A percentile compares a stretch with the other conserved stretches of the same genome.
Evolutionary conservation across 768 basidiomycete species (phyloP).

Genomic region (Auricularia sp.): DNA sequence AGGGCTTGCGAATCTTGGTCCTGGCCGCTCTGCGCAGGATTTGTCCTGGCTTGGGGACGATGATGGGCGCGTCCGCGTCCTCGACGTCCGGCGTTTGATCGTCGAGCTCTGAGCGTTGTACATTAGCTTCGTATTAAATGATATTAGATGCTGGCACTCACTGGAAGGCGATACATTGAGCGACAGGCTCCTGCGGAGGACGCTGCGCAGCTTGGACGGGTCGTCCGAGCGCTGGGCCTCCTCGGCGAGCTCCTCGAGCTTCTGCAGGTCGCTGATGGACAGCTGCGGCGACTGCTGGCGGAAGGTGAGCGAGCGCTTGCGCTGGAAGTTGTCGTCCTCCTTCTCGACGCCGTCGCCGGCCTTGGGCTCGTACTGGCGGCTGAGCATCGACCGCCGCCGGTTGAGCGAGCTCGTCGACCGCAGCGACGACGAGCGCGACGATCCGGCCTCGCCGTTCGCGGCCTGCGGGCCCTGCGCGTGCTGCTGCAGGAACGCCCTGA

Average conservation of each 20-base stretch:
- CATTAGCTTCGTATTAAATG: constrained; percentile 5
- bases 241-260: constrained; percentile 85
- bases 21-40: constrained; percentile 86
- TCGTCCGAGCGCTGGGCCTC: constrained; percentile 79
- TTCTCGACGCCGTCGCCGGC: constrained; percentile 68
- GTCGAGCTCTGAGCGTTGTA: constrained; percentile 34
- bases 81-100: constrained; percentile 57
- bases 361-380: constrained; percentile 80
- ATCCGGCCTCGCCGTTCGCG: constrained; percentile 19
- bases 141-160: constrained; percentile 31
- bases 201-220: constrained; percentile 65
- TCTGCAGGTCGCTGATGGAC: constrained; percentile 89
- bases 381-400: constrained; percentile 88
- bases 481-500: constrained; percentile 88
- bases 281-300: constrained; percentile 69
- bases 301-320: constrained; percentile 59
- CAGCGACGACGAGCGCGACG: constrained; percentile 31
- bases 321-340: constrained; percentile 47
- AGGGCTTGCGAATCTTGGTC: constrained; percentile 89
- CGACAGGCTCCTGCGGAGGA: constrained; percentile 78
- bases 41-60: constrained; percentile 61
- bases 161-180: constrained; percentile 78
- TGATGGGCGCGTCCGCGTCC: constrained; percentile 84
- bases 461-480: constrained; percentile 57
- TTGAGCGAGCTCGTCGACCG: constrained; percentile 46